Conservation (phyloP, 2,329 filamentous ascomycete species). For the Lasiodiplodia sp. region DNA sequence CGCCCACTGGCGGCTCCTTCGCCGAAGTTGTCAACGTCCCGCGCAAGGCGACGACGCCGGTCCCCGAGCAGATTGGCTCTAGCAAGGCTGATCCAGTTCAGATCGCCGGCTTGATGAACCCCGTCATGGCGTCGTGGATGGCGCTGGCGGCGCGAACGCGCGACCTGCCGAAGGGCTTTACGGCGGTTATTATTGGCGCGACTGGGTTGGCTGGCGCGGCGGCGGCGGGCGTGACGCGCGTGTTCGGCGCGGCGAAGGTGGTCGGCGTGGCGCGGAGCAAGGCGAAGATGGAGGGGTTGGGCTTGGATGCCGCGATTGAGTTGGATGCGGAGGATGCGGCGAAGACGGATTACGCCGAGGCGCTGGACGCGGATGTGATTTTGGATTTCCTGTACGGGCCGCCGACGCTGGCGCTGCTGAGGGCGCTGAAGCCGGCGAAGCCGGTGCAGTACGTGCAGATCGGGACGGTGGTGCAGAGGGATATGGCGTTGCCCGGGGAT, state of each 20-base stretch:
- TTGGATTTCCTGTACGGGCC: constrained; percentile 65
- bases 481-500: constrained; percentile 51
- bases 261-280: constrained; percentile 61
- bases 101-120: constrained; percentile 63
- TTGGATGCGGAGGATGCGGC: constrained; percentile 46
- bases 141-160: constrained; percentile 57
- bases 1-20: constrained; percentile 52
- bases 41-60: constrained; percentile 45
- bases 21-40: constrained; percentile 59
- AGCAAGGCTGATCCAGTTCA: constrained; percentile 55
- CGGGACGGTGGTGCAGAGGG: constrained; percentile 53
- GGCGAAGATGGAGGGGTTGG: constrained; percentile 51
- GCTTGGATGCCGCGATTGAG: constrained; percentile 57
- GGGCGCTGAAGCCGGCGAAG: constrained; percentile 49
- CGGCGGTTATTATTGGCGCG: constrained; percentile 61
- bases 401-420: constrained; percentile 49
- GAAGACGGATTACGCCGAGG: constrained; percentile 57
- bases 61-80: constrained; percentile 45
- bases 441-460: constrained; percentile 63
- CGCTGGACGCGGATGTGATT: constrained; percentile 60
- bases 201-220: constrained; percentile 62
- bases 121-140: constrained; percentile 66
- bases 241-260: constrained; percentile 58
- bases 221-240: constrained; percentile 58
- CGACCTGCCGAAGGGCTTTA: constrained; percentile 52